Conservation (phyloP, 768 basidiomycete genomes). For the Baorangia bicolor region DNA sequence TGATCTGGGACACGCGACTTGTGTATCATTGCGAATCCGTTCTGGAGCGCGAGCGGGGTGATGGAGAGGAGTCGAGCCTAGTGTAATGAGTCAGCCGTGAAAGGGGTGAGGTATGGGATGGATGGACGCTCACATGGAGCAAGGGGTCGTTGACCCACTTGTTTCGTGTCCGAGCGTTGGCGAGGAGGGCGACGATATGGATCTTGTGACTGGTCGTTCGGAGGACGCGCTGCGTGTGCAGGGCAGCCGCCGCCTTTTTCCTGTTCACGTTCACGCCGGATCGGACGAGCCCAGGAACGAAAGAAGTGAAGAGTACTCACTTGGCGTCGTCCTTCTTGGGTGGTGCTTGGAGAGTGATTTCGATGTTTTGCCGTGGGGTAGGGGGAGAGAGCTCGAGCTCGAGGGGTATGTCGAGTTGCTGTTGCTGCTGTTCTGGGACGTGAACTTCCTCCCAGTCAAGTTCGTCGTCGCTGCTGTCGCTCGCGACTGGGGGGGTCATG, state of each 20-base stretch:
- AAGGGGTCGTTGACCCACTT: constrained; percentile 79
- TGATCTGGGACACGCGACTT: constrained; percentile 79
- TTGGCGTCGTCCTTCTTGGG: constrained; percentile 41
- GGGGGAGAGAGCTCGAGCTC: constrained; percentile 27
- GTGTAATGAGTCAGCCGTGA: constrained; percentile 4
- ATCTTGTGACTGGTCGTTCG: constrained; percentile 86
- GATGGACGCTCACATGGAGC: constrained; percentile 62
- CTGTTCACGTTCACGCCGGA: constrained; percentile 38
- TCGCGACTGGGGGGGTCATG: constrained; percentile 20
- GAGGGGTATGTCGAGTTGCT: constrained; percentile 16
- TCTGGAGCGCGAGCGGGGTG: constrained; percentile 77
- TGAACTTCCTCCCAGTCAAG: constrained; percentile 81
- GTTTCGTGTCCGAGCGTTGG: constrained; percentile 75
- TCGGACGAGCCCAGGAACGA: background rate
- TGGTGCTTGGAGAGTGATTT: constrained; percentile 65
- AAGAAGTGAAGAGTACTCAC: constrained; percentile 37
- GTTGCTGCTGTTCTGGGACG: constrained; percentile 40
- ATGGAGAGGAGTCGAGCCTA: constrained; percentile 89
- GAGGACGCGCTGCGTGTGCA: constrained; percentile 66
- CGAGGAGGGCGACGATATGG: constrained; percentile 80
- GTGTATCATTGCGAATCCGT: constrained; percentile 77
- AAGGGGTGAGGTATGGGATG: background rate
- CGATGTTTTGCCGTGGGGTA: constrained; percentile 50
- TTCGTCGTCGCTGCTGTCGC: constrained; percentile 56
- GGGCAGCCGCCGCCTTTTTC: constrained; percentile 39